Evolutionary conservation across 192 early-diverging fungal species (phyloP), one percentile per base, ranked within the genome.

Genomic region (Coemansia sp.): DNA sequence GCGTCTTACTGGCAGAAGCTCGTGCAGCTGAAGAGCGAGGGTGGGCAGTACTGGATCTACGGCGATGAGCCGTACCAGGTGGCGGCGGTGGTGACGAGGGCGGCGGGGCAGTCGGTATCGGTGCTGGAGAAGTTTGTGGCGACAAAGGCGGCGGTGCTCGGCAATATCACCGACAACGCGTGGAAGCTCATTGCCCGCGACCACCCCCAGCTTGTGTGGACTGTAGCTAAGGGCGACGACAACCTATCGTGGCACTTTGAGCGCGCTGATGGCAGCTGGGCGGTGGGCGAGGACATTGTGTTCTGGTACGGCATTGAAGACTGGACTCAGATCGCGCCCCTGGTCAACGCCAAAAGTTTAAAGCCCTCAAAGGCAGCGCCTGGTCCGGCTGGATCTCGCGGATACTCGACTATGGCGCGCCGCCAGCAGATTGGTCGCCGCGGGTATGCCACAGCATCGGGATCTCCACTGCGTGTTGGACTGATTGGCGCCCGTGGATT

Each of bases 401-500:
- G 85, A 1, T 92, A 86, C 72, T 88, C 91, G 6, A 89, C 91
- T 2, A 74, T 71, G 51, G 62, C 75, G 34, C 62, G 68, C 58
- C 55, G 24, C 11, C 73, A 68, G 31, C 46, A 60, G 27, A 66
- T 46, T 1, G 69, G 82, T 17, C 89, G 87, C 36, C 90, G 90
- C 68, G 75, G 84, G 59, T 93, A 88, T 79, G 79, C 86, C 44
- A 89, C 87, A 64, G 80, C 46, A 0, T 24, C 69, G 17, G 51
- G 29, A 20, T 32, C 55, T 34, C 11, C 62, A 15, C 74, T 84
- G 6, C 80, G 86, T 53, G 88, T 99, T 41, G 96, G 96, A 29
- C 85, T 99, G 34, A 96, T 99, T 66, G 98, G 98, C 41, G 98
- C 98, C 29, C 93, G 98, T 62, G 98, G 98, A 22, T 95, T 92